A percentile compares a stretch with the other conserved stretches of the same genome.
phyloP scores from a whole-genome alignment of 1,284 basidiomycete species.

The Meripilus lineatus region DNA sequence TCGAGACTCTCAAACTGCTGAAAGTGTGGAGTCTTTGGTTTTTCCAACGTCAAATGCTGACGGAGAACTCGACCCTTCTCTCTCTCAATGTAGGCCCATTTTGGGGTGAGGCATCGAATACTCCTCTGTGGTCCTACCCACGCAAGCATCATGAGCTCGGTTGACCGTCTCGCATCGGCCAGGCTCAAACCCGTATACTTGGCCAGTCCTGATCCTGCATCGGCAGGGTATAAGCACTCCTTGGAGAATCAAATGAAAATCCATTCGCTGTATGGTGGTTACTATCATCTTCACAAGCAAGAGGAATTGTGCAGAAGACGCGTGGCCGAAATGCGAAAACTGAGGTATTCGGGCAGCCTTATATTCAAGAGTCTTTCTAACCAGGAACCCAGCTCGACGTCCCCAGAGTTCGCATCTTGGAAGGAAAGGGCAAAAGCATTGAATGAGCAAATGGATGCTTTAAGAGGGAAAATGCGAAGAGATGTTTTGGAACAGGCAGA shows the following conservation, averaged over 20 bases:
- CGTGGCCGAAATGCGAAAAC: conserved; percentile 55
- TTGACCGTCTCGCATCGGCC: conserved; percentile 61
- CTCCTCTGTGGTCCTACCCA: conserved; percentile 93
- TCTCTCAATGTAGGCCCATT: conserved; percentile 51
- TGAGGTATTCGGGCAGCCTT: conserved; percentile 35
- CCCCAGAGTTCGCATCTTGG: conserved; percentile 30
- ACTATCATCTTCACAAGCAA: no score
- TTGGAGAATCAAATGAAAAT: no score
- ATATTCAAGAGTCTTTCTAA: conserved; percentile 26
- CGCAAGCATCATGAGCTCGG: conserved; percentile 90
- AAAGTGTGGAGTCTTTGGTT: conserved; percentile 44
- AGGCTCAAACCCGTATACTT: conserved; percentile 77
- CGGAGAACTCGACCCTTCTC: no score
- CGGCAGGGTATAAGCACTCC: no score
- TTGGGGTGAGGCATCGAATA: conserved; percentile 79
- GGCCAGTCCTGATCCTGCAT: no score
- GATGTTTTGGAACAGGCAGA: conserved; percentile 66
- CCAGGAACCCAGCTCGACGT: conserved; percentile 23
- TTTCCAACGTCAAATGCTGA: no score
- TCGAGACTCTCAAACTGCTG: conserved; percentile 78
- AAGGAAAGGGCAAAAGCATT: conserved; percentile 31
- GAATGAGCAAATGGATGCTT: conserved; percentile 38
- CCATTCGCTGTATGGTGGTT: no score
- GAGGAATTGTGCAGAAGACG: conserved; percentile 37
- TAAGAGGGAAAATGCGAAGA: conserved; percentile 49